Base-by-base conservation (phyloP, 305 asterid species). In the Plantago lanceolata region DNA sequence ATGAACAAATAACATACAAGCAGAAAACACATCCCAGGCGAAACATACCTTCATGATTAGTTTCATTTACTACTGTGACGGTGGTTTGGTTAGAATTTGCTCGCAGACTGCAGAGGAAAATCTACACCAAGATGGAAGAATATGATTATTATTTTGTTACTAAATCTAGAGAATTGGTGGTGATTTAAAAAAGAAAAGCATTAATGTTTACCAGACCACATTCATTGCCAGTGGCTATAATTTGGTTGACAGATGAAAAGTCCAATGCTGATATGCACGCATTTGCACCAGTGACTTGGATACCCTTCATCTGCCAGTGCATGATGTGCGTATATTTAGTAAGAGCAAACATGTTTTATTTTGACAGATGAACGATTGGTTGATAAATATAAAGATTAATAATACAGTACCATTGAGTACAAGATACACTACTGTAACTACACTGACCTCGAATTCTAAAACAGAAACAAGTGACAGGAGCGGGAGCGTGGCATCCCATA, bases 401-500 rank as follows among this genome's bases (percentile, higher is more conserved):
- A 61, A 59, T 59, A 59, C 57, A 63, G 48, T 16, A 19, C 31
- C 63, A 62, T 35, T 62, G 37, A 48, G 61, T 48, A 56, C 63
- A 61, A 59, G 69, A 69, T 66, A 63, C 53, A 44, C 51, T 57
- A 62, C 57, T 63, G 63, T 63, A 20, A 61, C 65, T 33, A 57
- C 69, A 71, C 89, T 70, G 57, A 93, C 99, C 96, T 85, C 87
- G 73, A 72, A 64, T 66, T 64, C 76, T 49, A 88, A 69, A 70
- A 80, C 81, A 76, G 81, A 73, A 76, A 81, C 66, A 65, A 86
- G 84, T 50, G 86, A 83, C 70, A 90, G 68, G 68, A 84, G 81
- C 14, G 99, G 94, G 68, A 65, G 76, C 1, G 96, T 88, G 72
- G 95, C 93, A 76, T 93, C 94, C 96, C 96, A 93, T 65, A 93